These are phyloP conservation scores for Litchi chinensis DNA, from an alignment of 345 rosid genomes.

Conservation along the genomic window DNA sequence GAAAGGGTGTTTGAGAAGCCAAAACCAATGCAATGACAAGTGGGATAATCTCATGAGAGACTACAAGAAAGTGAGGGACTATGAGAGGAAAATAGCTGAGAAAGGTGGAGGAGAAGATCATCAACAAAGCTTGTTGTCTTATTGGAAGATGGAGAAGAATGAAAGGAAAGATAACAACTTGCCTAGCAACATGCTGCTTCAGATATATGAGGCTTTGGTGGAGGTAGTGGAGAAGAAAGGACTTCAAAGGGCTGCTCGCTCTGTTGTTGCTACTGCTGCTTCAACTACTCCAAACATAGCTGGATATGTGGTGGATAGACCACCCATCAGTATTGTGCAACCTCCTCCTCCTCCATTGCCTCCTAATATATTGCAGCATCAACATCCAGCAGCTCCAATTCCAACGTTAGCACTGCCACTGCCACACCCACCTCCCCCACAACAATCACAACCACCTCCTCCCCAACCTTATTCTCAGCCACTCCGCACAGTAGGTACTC, in stretches of 20 bases:
- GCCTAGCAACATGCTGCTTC: conserved; percentile 73
- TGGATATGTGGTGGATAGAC: conserved; percentile 22
- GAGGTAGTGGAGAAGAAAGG: conserved; percentile 71
- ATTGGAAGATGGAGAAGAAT: conserved; percentile 85
- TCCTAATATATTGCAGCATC: conserved; percentile 37
- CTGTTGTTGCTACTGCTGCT: conserved; percentile 13
- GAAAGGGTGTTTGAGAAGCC: conserved; percentile 75
- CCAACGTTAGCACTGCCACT: conserved; percentile 35
- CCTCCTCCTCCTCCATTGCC: conserved; percentile 27
- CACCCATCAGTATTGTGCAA: conserved; percentile 25
- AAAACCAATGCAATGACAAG: conserved; percentile 96
- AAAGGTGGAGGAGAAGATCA: conserved; percentile 20
- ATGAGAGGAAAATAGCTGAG: conserved; percentile 45
- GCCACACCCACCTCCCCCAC: conserved; percentile 17
- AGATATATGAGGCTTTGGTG: conserved; percentile 66
- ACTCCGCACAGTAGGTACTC: conserved; percentile 64
- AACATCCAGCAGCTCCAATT: conserved; percentile 28
- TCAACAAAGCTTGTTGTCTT: conserved; percentile 26
- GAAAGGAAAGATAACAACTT: conserved; percentile 78
- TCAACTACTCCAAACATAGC: conserved; percentile 18
- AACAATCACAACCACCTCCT: conserved; percentile 31
- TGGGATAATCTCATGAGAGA: conserved; percentile 98
- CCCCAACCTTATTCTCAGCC: conserved; percentile 42
- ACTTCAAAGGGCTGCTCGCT: conserved; percentile 19
- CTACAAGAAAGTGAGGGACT: conserved; percentile 85